A percentile compares a stretch with the other conserved stretches of the same genome.
These are phyloP conservation scores for Talaromyces sp. DNA, from an alignment of 2,329 filamentous ascomycete species.

Conservation along the genomic window DNA sequence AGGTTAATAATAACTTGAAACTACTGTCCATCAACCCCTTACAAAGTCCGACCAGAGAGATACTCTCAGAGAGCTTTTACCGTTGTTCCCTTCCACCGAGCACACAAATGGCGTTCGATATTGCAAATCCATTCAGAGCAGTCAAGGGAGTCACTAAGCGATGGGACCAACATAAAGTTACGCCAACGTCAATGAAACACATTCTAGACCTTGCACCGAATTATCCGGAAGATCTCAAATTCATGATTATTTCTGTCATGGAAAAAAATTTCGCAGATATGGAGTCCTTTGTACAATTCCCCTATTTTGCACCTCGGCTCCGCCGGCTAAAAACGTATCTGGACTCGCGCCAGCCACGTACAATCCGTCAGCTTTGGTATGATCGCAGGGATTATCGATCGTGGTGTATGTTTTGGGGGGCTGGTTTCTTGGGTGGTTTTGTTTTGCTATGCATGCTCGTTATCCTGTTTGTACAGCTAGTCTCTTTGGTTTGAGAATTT, in stretches of 20 bases:
- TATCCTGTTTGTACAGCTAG: slow-evolving; percentile 1
- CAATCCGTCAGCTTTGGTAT: slow-evolving; percentile 1
- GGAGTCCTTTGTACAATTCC: slow-evolving; percentile 1
- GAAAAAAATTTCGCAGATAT: background rate
- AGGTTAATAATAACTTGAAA: background rate
- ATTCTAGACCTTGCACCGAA: background rate
- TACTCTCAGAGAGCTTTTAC: slow-evolving; percentile 6
- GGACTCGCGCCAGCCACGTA: slow-evolving; percentile 2
- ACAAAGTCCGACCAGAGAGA: background rate
- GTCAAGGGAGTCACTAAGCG: background rate
- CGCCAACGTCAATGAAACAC: background rate
- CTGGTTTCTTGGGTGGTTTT: slow-evolving; percentile 2
- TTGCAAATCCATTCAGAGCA: background rate
- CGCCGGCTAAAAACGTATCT: slow-evolving; percentile 3
- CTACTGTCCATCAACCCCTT: background rate
- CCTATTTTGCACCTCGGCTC: slow-evolving; percentile 4
- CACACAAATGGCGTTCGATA: background rate
- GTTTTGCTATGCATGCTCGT: background rate
- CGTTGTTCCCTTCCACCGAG: background rate
- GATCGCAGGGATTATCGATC: slow-evolving; percentile 7
- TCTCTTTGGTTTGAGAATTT: background rate
- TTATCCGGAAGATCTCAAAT: slow-evolving; percentile 4
- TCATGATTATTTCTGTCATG: slow-evolving; percentile 4
- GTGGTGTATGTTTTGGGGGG: slow-evolving; percentile 7
- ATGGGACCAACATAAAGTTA: slow-evolving; percentile 1